Evolutionary conservation across 768 basidiomycete genomes (phyloP), one percentile per base, ranked within the genome.

Genomic region (Lentinula sp.): DNA sequence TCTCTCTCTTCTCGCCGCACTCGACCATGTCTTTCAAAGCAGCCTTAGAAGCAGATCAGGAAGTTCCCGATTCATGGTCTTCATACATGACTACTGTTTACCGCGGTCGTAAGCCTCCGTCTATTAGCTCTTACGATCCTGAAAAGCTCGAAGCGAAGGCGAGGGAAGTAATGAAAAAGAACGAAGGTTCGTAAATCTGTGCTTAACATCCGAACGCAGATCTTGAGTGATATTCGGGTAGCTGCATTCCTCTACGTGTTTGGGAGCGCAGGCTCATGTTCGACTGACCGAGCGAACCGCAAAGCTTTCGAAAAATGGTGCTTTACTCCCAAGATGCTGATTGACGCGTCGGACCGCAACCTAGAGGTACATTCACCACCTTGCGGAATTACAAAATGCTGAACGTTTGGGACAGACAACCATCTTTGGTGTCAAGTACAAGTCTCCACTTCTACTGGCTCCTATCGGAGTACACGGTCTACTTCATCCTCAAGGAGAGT

Each of bases 201-300:
- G 9, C 46, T 9, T 9, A 18, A 48, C 23, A n/a, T 12, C 23
- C 20, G 4, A 18, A n/a, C n/a, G n/a, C 45, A 48, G 42, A 48
- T 20, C 9, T 9, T 20, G 9, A 48, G 8, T 23, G 18, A 20
- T 20, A 48, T 48, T 10, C 46, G 20, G 4, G 16, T 12, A 48
- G 46, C 46, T 20, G 46, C 46, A 5, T 48, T 48, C 20, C 46
- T 48, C 6, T 86, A 85, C 68, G 77, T 81, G 5, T 77, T 76
- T 61, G 82, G 80, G 36, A 82, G 77, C 57, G 85, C 85, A 6
- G 85, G 85, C 0, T 72, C 77, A 4, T 69, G 74, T 37, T 70
- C 70, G 52, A 86, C 85, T 9, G 73, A 82, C 63, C 64, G 51
- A 7, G 76, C 77, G 32, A 86, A 86, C 65, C 73, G 73, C 36